Percentiles rank a stretch among this genome's conserved stretches.
These are phyloP conservation scores for Aspergillus olivimuriae DNA, from an alignment of 495 filamentous ascomycete genomes.

Conservation along the genomic window DNA sequence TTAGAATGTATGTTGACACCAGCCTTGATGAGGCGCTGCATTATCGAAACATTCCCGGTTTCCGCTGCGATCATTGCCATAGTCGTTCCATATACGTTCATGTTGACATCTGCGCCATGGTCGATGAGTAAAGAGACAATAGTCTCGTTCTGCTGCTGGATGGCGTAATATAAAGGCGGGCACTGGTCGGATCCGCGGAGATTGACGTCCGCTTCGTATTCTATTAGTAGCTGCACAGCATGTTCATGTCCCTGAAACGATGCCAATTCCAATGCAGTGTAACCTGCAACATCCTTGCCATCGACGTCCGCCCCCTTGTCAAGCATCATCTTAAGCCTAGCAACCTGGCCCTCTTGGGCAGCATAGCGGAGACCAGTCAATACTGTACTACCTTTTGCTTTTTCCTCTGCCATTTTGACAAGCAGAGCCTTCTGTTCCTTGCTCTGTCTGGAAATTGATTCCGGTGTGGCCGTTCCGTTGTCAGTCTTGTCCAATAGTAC, in stretches of 20 bases:
- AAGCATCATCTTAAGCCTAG: background rate
- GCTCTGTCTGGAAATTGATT: background rate
- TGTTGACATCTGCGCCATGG: background rate
- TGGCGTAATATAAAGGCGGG: slow-evolving; percentile 1
- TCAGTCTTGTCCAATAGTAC: slow-evolving; percentile 2
- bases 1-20: background rate
- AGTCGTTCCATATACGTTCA: slow-evolving; percentile 1
- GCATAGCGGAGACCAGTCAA: slow-evolving; percentile 2
- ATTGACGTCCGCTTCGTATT: slow-evolving; percentile 1
- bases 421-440: background rate
- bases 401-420: slow-evolving; percentile 1
- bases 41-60: slow-evolving; percentile 1
- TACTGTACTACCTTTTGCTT: slow-evolving; percentile 1
- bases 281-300: slow-evolving; percentile 1
- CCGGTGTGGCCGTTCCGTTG: background rate
- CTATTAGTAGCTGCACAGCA: slow-evolving; percentile 1
- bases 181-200: slow-evolving; percentile 1
- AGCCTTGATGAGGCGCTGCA: background rate
- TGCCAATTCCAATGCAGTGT: slow-evolving; percentile 1
- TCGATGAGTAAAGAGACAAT: slow-evolving; percentile 1
- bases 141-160: slow-evolving; percentile 1
- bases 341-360: slow-evolving; percentile 1
- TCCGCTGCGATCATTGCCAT: slow-evolving; percentile 2
- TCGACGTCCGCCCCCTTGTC: slow-evolving; percentile 6
- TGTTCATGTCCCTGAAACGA: slow-evolving; percentile 1